phyloP scores from a whole-genome alignment of 805 yeast genomes.

The Ogataea henricii region DNA sequence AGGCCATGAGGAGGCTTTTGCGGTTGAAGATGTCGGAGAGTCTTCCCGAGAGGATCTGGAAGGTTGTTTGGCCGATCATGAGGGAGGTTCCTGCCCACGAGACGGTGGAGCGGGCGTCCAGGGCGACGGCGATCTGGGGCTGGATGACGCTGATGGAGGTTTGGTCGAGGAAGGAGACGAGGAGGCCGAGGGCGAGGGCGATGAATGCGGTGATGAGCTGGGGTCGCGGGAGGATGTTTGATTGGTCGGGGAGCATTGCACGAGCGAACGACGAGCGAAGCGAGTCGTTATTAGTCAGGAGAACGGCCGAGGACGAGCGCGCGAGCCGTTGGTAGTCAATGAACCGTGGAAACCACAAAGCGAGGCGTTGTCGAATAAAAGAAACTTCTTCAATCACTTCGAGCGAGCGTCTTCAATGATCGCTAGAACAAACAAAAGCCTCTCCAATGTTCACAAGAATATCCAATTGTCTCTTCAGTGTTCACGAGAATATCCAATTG shows the following conservation, averaged over 20 bases:
- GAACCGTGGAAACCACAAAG: too few relatives aligned
- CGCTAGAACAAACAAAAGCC: too few relatives aligned
- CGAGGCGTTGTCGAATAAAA: too few relatives aligned
- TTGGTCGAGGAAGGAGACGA: constrained; percentile 51
- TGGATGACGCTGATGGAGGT: constrained; percentile 51
- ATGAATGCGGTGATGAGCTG: constrained; percentile 40
- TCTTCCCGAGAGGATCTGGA: constrained; percentile 56
- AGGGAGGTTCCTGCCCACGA: constrained; percentile 63
- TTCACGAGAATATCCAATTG: too few relatives aligned
- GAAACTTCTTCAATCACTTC: too few relatives aligned
- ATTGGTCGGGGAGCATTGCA: too few relatives aligned
- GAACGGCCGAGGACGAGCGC: too few relatives aligned
- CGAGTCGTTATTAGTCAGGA: not conserved
- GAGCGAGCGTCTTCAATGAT: too few relatives aligned
- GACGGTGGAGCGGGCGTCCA: constrained; percentile 45
- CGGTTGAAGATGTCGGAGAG: constrained; percentile 58
- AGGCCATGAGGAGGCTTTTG: constrained; percentile 43
- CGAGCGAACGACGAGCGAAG: not conserved
- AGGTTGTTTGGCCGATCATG: constrained; percentile 50
- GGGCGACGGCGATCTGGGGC: constrained; percentile 48
- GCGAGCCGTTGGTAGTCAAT: too few relatives aligned
- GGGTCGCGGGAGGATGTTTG: constrained; percentile 41
- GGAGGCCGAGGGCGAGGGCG: constrained; percentile 41
- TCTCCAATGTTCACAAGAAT: too few relatives aligned
- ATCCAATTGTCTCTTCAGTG: too few relatives aligned